Evolutionary conservation across 352 stramenopile species (phyloP), one percentile per base, ranked within the genome.

Genomic region (Elongisporangium prolatum): DNA sequence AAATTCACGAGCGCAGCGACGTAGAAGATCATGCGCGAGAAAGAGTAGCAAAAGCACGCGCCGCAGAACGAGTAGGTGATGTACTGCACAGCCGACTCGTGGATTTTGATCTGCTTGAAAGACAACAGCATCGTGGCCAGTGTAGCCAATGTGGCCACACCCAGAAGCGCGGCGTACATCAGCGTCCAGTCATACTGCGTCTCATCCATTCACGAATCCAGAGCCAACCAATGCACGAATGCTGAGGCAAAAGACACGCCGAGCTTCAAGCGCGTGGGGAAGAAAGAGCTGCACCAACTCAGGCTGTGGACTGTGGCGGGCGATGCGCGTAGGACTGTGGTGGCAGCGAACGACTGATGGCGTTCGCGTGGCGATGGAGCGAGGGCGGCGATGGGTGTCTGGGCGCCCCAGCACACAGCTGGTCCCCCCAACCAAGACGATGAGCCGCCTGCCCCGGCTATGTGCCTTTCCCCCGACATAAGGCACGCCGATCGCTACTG

Each of bases 31-130:
- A 85, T 67, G 13, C 77, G 70, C 11, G 60, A 53, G 17, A 80
- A 57, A 57, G 77, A 79, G 68, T 86, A 89, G 59, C 89, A 52
- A 22, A 87, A 86, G 65, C 84, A 82, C 49, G 76, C 54, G n/a
- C 77, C 66, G 40, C 77, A 84, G 5, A 91, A 67, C 65, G 81
- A 81, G 60, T 84, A 80, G 28, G 75, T 83, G 60, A 89, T 72
- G 59, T 79, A 88, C 64, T 91, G 81, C 59, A 87, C 79, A 20
- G 81, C 79, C 49, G 78, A 89, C 25, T 81, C 69, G 49, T 60
- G 40, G 18, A 79, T 65, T 18, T 88, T 74, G 44, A 80, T 76
- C 50, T 81, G 62, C 55, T 84, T 77, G 69, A 91, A 91, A 21
- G 81, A 78, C 14, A 88, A 63, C 60, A 87, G 52, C 52, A 91